A percentile compares a stretch with the other conserved stretches of the same genome.
Evolutionary conservation across 306 rosid species (phyloP).

Genomic region (Trichosanthes truncata): DNA sequence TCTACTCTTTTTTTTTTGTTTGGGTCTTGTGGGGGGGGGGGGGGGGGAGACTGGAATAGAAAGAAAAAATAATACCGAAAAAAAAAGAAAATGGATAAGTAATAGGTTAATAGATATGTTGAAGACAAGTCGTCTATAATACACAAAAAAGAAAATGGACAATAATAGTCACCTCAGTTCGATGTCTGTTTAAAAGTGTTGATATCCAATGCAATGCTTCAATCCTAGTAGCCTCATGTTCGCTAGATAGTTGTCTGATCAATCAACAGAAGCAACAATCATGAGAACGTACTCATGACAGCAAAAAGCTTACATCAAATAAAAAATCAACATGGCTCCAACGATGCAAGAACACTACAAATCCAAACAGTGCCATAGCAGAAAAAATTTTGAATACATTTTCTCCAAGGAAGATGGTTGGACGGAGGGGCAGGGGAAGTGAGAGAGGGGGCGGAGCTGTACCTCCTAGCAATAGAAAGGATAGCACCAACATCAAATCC

Average conservation of each 20-base stretch:
- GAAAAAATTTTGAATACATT: background rate
- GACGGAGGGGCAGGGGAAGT: background rate
- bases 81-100: background rate
- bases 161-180: constrained; percentile 51
- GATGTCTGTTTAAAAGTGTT: constrained; percentile 70
- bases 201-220: constrained; percentile 97
- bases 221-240: constrained; percentile 90
- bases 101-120: background rate
- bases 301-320: background rate
- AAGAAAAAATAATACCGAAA: background rate
- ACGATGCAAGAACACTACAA: background rate
- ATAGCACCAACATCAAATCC: constrained; percentile 80
- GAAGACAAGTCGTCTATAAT: background rate
- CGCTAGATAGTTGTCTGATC: constrained; percentile 81
- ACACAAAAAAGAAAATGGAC: background rate
- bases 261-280: constrained; percentile 26
- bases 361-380: constrained; percentile 7
- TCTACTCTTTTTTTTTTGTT: background rate
- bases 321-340: constrained; percentile 8
- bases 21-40: no score
- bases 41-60: background rate
- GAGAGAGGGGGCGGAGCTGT: constrained; percentile 14
- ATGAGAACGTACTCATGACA: constrained; percentile 14
- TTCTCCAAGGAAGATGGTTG: constrained; percentile 12
- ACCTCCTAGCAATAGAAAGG: constrained; percentile 87